Percentiles rank a stretch among this genome's conserved stretches.
These are phyloP conservation scores for Agrocybe pediades DNA, from an alignment of 768 basidiomycete species.

Conservation along the genomic window DNA sequence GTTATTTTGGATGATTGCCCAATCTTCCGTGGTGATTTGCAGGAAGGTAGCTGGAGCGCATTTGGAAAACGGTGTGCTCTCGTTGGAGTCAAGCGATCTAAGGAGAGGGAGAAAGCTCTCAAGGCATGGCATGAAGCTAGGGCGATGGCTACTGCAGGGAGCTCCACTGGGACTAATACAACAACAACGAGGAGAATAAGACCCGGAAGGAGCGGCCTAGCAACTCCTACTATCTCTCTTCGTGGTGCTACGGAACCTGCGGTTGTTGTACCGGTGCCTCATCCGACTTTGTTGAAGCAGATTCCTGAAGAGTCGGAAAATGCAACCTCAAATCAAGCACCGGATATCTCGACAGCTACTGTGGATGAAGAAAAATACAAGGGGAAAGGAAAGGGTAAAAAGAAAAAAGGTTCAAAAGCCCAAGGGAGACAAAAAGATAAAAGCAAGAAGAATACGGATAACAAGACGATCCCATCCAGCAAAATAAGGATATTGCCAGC, in stretches of 20 bases:
- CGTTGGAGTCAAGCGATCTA: slow-evolving; percentile 59
- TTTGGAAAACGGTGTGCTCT: slow-evolving; percentile 66
- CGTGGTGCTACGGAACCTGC: slow-evolving; percentile 30
- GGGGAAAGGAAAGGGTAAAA: not conserved
- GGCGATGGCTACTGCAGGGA: slow-evolving; percentile 4
- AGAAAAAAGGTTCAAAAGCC: not conserved
- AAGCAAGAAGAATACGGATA: not conserved
- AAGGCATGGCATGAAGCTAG: slow-evolving; percentile 48
- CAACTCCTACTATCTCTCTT: slow-evolving; percentile 66
- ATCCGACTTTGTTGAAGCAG: not conserved
- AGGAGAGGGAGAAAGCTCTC: slow-evolving; percentile 66
- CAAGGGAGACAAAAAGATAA: not conserved
- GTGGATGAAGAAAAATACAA: not conserved
- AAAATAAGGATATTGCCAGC: slow-evolving; percentile 63
- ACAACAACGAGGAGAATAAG: slow-evolving; percentile 19
- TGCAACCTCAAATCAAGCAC: not conserved
- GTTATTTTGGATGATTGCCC: slow-evolving; percentile 73
- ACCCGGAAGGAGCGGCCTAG: slow-evolving; percentile 62
- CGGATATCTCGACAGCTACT: no score
- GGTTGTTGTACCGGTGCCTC: slow-evolving; percentile 1
- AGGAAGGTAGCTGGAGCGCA: slow-evolving; percentile 57
- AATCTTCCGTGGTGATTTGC: slow-evolving; percentile 53
- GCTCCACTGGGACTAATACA: not conserved
- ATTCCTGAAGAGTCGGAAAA: not conserved
- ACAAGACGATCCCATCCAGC: slow-evolving; percentile 16